Evolutionary conservation across 2,329 filamentous ascomycete species (phyloP).

Genomic region (Arthrinium puccinioides): DNA sequence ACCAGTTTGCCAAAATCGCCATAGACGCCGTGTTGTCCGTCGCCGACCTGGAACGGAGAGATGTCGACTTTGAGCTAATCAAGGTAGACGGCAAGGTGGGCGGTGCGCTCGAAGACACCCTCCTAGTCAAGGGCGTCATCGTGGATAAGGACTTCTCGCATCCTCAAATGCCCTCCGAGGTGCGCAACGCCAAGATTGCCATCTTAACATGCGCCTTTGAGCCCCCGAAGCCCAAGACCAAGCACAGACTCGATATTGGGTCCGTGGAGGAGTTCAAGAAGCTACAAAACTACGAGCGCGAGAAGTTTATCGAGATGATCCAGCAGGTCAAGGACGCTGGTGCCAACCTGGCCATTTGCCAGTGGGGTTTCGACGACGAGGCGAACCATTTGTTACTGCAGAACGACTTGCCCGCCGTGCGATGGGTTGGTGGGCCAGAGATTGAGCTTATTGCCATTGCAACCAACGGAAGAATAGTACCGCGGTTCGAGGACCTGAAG

Average conservation of each 20-base stretch:
- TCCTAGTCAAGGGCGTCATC: constrained; percentile 96
- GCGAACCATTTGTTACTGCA: constrained; percentile 95
- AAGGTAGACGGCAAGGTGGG: constrained; percentile 99
- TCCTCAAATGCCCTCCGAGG: constrained; percentile 96
- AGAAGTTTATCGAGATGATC: constrained; percentile 98
- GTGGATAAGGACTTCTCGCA: constrained; percentile 99
- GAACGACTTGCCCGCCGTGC: constrained; percentile 89
- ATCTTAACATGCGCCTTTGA: constrained; percentile 98
- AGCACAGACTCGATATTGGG: constrained; percentile 98
- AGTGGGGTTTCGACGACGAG: constrained; percentile 99
- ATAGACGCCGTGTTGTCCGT: constrained; percentile 96
- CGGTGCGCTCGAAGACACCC: constrained; percentile 83
- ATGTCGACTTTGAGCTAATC: constrained; percentile 98
- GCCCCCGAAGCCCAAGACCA: constrained; percentile 98
- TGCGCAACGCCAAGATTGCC: constrained; percentile 90
- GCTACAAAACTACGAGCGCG: constrained; percentile 88
- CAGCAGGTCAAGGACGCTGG: constrained; percentile 95
- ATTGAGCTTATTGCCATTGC: constrained; percentile 98
- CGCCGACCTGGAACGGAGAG: constrained; percentile 89
- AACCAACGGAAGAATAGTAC: constrained; percentile 95
- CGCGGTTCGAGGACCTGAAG: constrained; percentile 90
- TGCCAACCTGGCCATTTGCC: constrained; percentile 95
- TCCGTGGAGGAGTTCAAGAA: constrained; percentile 98
- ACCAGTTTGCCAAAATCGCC: constrained; percentile 95
- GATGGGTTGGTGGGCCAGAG: constrained; percentile 97